Percentiles rank a stretch among this genome's conserved stretches.
phyloP scores from a whole-genome alignment of 1,139 yeast species.

The Saccharomyces hybrid region DNA sequence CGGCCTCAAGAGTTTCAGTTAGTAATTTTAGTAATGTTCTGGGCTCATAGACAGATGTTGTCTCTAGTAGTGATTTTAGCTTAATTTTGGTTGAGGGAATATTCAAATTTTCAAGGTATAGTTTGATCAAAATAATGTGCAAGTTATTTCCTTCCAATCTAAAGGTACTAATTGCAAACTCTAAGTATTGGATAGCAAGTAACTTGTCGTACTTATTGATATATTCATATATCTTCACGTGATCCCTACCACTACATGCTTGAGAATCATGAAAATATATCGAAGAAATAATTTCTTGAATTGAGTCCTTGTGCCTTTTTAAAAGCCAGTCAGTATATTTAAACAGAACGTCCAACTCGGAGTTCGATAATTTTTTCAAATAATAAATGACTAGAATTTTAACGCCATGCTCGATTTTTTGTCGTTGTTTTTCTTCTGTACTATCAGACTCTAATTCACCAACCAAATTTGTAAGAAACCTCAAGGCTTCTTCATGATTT shows the following conservation, averaged over 20 bases:
- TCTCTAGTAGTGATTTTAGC: conserved; percentile 36
- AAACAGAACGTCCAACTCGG: conserved; percentile 48
- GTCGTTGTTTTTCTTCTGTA: conserved; percentile 18
- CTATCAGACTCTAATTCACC: conserved; percentile 24
- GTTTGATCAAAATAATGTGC: conserved; percentile 48
- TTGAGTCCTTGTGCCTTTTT: conserved; percentile 33
- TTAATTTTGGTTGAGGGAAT: conserved; percentile 32
- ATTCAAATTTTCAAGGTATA: conserved; percentile 41
- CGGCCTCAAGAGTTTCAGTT: conserved; percentile 31
- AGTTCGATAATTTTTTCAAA: conserved; percentile 51
- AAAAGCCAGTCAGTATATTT: conserved; percentile 52
- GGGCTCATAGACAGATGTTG: conserved; percentile 40
- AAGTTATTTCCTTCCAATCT: conserved; percentile 37
- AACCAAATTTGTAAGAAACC: conserved; percentile 38
- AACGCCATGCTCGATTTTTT: conserved; percentile 20
- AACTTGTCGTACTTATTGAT: conserved; percentile 26
- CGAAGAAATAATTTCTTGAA: conserved; percentile 36
- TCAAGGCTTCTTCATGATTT: conserved; percentile 62
- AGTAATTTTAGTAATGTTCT: conserved; percentile 31
- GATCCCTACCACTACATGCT: conserved; percentile 55
- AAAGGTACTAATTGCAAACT: conserved; percentile 44
- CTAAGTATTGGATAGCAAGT: conserved; percentile 51
- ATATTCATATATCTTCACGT: conserved; percentile 45
- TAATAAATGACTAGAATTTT: conserved; percentile 42
- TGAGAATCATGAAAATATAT: conserved; percentile 64